Conservation (phyloP, 257 asterid genomes). For the Nyctanthes arbortristis region DNA sequence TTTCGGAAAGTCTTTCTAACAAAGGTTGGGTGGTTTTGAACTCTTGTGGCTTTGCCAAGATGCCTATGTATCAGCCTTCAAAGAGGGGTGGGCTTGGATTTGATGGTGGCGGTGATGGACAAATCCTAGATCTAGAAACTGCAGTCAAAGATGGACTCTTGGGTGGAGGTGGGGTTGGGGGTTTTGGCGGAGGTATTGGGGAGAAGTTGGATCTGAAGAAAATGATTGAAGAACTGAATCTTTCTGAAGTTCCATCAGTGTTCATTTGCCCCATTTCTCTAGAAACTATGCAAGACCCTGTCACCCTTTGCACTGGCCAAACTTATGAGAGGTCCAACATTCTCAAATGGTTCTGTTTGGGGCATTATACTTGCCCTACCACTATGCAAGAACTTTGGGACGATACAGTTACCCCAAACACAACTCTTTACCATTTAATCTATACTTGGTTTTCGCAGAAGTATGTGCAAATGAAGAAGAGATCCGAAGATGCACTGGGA, state of each 20-base stretch:
- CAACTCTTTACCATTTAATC: constrained; percentile 59
- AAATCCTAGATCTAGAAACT: constrained; percentile 44
- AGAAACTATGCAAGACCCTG: constrained; percentile 85
- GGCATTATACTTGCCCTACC: constrained; percentile 82
- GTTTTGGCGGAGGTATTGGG: constrained; percentile 35
- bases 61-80: constrained; percentile 60
- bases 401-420: constrained; percentile 59
- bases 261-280: constrained; percentile 79
- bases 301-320: constrained; percentile 87
- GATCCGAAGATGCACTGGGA: constrained; percentile 68
- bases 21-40: constrained; percentile 5
- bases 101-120: constrained; percentile 47
- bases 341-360: constrained; percentile 76
- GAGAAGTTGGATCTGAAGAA: constrained; percentile 75
- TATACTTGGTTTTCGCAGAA: constrained; percentile 66
- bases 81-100: constrained; percentile 43
- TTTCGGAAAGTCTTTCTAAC: constrained; percentile 16
- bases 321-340: constrained; percentile 78
- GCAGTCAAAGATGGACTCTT: constrained; percentile 51
- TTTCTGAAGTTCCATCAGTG: constrained; percentile 61
- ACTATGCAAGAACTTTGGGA: constrained; percentile 89
- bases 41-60: constrained; percentile 26
- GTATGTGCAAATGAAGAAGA: constrained; percentile 64
- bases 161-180: constrained; percentile 39
- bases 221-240: constrained; percentile 67